phyloP scores from a whole-genome alignment of 345 rosid species.

The Camelina neglecta region DNA sequence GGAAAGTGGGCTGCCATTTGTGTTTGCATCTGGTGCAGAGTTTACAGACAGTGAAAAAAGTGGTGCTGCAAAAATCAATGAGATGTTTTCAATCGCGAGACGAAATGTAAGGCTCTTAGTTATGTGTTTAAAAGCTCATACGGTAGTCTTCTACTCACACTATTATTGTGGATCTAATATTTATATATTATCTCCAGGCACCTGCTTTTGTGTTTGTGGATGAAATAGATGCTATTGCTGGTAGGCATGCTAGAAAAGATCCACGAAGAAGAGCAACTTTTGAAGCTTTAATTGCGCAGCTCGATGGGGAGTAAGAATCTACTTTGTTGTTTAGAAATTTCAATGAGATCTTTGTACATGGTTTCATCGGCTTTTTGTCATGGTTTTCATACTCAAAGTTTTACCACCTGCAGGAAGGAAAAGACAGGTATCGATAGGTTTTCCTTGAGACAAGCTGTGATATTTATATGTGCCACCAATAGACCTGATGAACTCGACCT shows the following conservation, averaged over 20 bases:
- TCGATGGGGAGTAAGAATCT: slow-evolving; percentile 88
- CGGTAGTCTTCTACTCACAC: slow-evolving; percentile 19
- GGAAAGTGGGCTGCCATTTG: slow-evolving; percentile 94
- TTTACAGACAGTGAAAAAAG: slow-evolving; percentile 92
- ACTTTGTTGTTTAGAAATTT: slow-evolving; percentile 12
- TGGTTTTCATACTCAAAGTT: slow-evolving; percentile 22
- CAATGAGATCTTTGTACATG: slow-evolving; percentile 10
- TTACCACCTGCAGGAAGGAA: slow-evolving; percentile 67
- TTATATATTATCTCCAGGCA: slow-evolving; percentile 58
- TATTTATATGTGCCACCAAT: slow-evolving; percentile 98
- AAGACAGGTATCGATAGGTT: slow-evolving; percentile 86
- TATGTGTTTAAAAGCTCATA: slow-evolving; percentile 20
- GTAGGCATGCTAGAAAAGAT: slow-evolving; percentile 91
- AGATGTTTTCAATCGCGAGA: slow-evolving; percentile 90
- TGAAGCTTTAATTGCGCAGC: slow-evolving; percentile 90
- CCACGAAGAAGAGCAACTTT: slow-evolving; percentile 84
- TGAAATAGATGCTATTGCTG: slow-evolving; percentile 98
- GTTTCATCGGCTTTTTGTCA: slow-evolving; percentile 4
- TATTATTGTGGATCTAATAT: slow-evolving; percentile 20
- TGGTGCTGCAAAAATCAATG: slow-evolving; percentile 89
- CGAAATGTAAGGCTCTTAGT: slow-evolving; percentile 70
- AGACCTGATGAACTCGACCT: slow-evolving; percentile 95
- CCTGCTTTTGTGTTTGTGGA: slow-evolving; percentile 96
- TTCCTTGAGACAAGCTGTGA: slow-evolving; percentile 95
- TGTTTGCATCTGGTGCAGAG: slow-evolving; percentile 98